These are phyloP conservation scores for Solanum appendiculatum DNA, from an alignment of 257 asterid species.

Conservation along the genomic window DNA sequence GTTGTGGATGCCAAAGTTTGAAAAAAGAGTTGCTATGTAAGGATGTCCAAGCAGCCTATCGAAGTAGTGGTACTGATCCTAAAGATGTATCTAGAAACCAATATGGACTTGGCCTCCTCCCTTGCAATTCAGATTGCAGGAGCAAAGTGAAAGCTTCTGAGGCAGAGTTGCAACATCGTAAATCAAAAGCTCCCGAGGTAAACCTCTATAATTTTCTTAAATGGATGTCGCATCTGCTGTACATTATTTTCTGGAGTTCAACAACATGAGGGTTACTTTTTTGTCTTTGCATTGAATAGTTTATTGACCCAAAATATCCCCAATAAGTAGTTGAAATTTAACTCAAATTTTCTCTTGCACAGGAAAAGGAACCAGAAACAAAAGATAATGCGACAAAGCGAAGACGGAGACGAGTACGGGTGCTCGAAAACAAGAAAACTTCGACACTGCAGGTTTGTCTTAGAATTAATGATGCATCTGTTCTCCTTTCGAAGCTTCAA, in stretches of 20 bases:
- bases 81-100: constrained; percentile 59
- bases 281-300: neutral
- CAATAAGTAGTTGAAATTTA: neutral
- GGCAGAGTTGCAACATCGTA: constrained; percentile 61
- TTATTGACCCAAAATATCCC: neutral
- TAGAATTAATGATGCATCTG: neutral
- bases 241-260: neutral
- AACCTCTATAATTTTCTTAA: neutral
- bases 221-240: neutral
- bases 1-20: constrained; percentile 72
- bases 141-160: constrained; percentile 50
- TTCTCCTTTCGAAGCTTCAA: neutral
- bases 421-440: constrained; percentile 35
- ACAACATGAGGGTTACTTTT: neutral
- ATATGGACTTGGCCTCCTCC: constrained; percentile 68
- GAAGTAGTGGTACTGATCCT: constrained; percentile 40
- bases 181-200: constrained; percentile 58
- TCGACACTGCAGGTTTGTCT: constrained; percentile 54
- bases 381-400: constrained; percentile 40
- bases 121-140: constrained; percentile 61
- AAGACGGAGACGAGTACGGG: constrained; percentile 43
- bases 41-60: constrained; percentile 67
- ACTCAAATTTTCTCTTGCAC: neutral
- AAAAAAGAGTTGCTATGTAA: constrained; percentile 79
- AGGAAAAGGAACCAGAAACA: constrained; percentile 55